Conservation (phyloP, 352 stramenopile genomes). For the Pythium oligandrum region DNA sequence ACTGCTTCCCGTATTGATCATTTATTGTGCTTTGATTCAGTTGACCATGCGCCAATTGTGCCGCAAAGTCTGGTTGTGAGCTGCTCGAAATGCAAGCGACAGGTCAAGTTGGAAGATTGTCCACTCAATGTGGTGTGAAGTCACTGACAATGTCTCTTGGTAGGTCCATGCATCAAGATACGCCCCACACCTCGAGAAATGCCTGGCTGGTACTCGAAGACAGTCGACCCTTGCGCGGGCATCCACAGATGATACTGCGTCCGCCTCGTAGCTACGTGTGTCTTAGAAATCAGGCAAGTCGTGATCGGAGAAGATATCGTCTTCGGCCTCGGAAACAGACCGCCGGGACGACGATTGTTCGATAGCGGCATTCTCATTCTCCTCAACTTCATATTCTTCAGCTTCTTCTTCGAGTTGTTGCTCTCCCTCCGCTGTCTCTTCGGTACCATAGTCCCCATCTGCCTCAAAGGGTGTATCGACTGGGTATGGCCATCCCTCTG, state of each 20-base stretch:
- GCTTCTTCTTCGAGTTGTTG: constrained; percentile 9
- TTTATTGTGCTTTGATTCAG: constrained; percentile 2
- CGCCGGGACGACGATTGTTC: constrained; percentile 18
- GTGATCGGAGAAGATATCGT: constrained; percentile 42
- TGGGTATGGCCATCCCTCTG: constrained; percentile 70
- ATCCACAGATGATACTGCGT: constrained; percentile 13
- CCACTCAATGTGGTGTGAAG: too few species aligned
- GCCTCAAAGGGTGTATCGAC: constrained; percentile 60
- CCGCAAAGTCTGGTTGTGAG: constrained; percentile 54
- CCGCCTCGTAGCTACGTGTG: neutral
- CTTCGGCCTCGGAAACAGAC: constrained; percentile 45
- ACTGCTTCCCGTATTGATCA: neutral
- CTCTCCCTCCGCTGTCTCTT: constrained; percentile 18
- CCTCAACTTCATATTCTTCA: constrained; percentile 7
- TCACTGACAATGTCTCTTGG: neutral
- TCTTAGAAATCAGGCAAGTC: constrained; percentile 36
- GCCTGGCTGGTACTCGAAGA: constrained; percentile 47
- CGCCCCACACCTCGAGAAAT: constrained; percentile 71
- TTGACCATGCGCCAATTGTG: constrained; percentile 24
- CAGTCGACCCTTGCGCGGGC: constrained; percentile 18
- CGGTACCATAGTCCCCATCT: constrained; percentile 14
- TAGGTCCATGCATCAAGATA: constrained; percentile 68
- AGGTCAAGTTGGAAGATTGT: constrained; percentile 20
- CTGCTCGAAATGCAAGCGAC: constrained; percentile 58
- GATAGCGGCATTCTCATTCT: neutral